A percentile compares a stretch with the other conserved stretches of the same genome.
phyloP scores from a whole-genome alignment of 1,284 basidiomycete species.

The Paramarasmius palmivorus region DNA sequence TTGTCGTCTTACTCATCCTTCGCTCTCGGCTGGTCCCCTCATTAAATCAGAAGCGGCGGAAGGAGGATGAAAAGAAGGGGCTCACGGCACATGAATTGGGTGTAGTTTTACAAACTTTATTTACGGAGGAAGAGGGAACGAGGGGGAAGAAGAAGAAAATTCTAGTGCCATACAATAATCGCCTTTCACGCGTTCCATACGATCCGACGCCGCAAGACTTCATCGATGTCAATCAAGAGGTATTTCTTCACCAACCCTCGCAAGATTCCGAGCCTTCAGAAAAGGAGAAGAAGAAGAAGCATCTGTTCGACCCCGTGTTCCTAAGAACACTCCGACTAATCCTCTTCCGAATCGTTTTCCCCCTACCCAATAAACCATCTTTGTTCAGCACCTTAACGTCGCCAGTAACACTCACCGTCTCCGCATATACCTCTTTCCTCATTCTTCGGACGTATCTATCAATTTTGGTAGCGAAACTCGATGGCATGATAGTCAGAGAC shows the following conservation, averaged over 20 bases:
- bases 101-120: too few relatives aligned
- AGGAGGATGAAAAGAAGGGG: too few relatives aligned
- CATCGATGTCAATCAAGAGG: conserved; percentile 23
- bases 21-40: too few relatives aligned
- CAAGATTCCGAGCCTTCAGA: conserved; percentile 27
- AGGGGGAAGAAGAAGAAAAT: too few relatives aligned
- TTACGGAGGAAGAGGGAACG: too few relatives aligned
- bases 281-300: conserved; percentile 39
- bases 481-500: conserved; percentile 89
- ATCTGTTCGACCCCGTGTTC: conserved; percentile 80
- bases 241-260: conserved; percentile 57
- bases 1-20: too few relatives aligned
- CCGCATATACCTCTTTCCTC: conserved; percentile 86
- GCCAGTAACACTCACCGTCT: conserved; percentile 75
- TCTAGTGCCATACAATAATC: too few relatives aligned
- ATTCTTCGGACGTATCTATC: conserved; percentile 86
- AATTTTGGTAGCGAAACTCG: conserved; percentile 85
- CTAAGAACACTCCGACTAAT: conserved; percentile 80
- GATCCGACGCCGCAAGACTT: neutral
- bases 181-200: too few relatives aligned
- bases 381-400: conserved; percentile 36
- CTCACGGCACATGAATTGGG: too few relatives aligned
- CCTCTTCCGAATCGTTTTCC: conserved; percentile 73
- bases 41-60: too few relatives aligned
- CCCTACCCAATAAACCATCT: conserved; percentile 46